These are phyloP conservation scores for Diaporthe sp. DNA, from an alignment of 2,329 filamentous ascomycete genomes.

Conservation along the genomic window DNA sequence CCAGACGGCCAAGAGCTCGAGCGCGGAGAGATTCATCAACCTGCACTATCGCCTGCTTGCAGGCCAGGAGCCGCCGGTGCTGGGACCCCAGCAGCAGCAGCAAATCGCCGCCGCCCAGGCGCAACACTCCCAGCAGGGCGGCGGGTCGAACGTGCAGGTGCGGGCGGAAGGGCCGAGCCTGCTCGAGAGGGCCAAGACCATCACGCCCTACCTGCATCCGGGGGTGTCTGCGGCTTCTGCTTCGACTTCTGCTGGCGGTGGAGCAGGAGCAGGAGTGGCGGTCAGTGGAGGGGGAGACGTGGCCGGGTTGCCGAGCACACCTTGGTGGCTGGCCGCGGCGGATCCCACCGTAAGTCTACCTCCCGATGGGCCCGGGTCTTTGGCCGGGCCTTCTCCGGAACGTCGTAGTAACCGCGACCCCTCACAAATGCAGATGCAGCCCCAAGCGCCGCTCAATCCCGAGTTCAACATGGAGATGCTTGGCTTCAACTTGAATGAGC, in stretches of 20 bases:
- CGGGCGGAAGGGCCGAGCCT: constrained; percentile 37
- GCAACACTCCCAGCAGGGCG: constrained; percentile 33
- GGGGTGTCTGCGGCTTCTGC: constrained; percentile 6
- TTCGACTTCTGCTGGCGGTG: background rate
- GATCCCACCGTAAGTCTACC: constrained; percentile 43
- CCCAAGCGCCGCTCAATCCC: constrained; percentile 55
- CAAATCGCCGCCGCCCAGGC: constrained; percentile 43
- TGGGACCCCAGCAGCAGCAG: constrained; percentile 48
- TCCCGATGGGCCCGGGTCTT: constrained; percentile 29
- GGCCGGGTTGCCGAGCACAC: constrained; percentile 42
- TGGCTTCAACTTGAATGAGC: constrained; percentile 67
- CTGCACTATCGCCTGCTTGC: constrained; percentile 70
- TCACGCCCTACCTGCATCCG: constrained; percentile 38
- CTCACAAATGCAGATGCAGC: constrained; percentile 46
- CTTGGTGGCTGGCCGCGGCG: constrained; percentile 46
- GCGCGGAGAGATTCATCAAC: constrained; percentile 71
- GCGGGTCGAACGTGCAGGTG: constrained; percentile 22
- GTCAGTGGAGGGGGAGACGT: constrained; percentile 34
- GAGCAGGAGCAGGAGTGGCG: background rate
- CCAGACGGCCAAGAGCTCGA: constrained; percentile 70
- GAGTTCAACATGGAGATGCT: constrained; percentile 68
- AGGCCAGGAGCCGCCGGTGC: constrained; percentile 63
- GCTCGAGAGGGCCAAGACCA: constrained; percentile 39
- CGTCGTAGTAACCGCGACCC: constrained; percentile 10
- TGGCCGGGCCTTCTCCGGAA: constrained; percentile 23